Evolutionary conservation across 805 yeast species (phyloP).

Genomic region (Cyberlindnera maclurae): DNA sequence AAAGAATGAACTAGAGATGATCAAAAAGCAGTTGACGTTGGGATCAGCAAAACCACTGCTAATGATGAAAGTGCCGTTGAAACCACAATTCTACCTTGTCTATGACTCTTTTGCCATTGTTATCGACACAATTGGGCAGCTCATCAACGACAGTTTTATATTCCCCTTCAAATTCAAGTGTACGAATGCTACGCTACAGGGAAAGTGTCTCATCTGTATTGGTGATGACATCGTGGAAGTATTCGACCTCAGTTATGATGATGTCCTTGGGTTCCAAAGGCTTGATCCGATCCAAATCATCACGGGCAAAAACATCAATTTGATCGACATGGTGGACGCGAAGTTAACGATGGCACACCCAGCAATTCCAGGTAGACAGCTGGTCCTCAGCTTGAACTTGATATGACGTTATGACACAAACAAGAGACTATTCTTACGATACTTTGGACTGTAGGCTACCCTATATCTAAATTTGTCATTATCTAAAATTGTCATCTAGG

Average conservation of each 20-base stretch:
- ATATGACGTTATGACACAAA: not conserved
- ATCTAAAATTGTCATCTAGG: not conserved
- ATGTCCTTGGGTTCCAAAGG: conserved; percentile 26
- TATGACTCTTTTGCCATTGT: conserved; percentile 68
- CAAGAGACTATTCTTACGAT: too few relatives aligned
- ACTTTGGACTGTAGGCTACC: not conserved
- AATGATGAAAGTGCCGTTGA: conserved; percentile 52
- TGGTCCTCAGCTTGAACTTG: conserved; percentile 36
- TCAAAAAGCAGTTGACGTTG: conserved; percentile 33
- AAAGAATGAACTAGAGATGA: conserved; percentile 28
- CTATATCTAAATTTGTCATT: too few relatives aligned
- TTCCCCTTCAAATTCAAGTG: conserved; percentile 37
- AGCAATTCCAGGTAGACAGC: conserved; percentile 49
- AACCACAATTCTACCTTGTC: conserved; percentile 50
- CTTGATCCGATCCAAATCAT: conserved; percentile 57
- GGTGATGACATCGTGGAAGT: conserved; percentile 67
- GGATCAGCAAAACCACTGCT: conserved; percentile 45
- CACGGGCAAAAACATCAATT: conserved; percentile 57
- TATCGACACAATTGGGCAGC: conserved; percentile 50
- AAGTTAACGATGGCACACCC: conserved; percentile 59
- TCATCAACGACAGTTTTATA: conserved; percentile 34
- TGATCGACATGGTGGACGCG: conserved; percentile 35
- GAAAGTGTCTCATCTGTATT: conserved; percentile 44
- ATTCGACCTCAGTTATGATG: conserved; percentile 46
- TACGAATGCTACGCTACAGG: conserved; percentile 32